These are phyloP conservation scores for Aspergillus uvarum DNA, from an alignment of 2,329 filamentous ascomycete genomes.

Conservation along the genomic window DNA sequence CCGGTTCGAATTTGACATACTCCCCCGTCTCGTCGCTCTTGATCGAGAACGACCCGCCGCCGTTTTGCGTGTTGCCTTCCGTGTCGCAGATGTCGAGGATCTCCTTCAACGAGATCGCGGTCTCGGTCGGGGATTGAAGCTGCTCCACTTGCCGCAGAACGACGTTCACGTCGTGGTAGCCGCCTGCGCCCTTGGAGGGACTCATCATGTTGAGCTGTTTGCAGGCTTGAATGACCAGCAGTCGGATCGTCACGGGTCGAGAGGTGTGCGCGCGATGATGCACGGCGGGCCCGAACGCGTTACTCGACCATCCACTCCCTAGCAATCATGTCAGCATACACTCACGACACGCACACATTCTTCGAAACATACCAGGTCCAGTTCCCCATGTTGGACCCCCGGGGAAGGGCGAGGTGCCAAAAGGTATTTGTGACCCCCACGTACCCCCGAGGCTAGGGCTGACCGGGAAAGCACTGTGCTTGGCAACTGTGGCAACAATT, in stretches of 20 bases:
- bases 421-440: slow-evolving; percentile 40
- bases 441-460: slow-evolving; percentile 32
- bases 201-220: slow-evolving; percentile 56
- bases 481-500: slow-evolving; percentile 29
- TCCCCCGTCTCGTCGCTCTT: slow-evolving; percentile 51
- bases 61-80: slow-evolving; percentile 80
- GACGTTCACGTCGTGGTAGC: slow-evolving; percentile 67
- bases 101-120: slow-evolving; percentile 61
- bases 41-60: slow-evolving; percentile 82
- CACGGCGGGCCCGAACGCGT: slow-evolving; percentile 51
- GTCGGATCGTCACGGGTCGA: slow-evolving; percentile 67
- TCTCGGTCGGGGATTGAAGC: slow-evolving; percentile 60
- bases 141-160: slow-evolving; percentile 65
- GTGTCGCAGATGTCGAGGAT: slow-evolving; percentile 85
- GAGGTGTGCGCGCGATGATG: slow-evolving; percentile 56
- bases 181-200: slow-evolving; percentile 50
- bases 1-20: slow-evolving; percentile 54
- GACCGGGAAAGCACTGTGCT: slow-evolving; percentile 35
- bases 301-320: slow-evolving; percentile 49
- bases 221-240: slow-evolving; percentile 76
- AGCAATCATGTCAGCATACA: slow-evolving; percentile 21
- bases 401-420: slow-evolving; percentile 40
- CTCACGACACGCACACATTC: background rate
- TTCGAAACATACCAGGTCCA: slow-evolving; percentile 29
- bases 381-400: slow-evolving; percentile 40